Evolutionary conservation across 2,329 filamentous ascomycete species (phyloP), one percentile per base, ranked within the genome.

Genomic region (Epichloe scottii): DNA sequence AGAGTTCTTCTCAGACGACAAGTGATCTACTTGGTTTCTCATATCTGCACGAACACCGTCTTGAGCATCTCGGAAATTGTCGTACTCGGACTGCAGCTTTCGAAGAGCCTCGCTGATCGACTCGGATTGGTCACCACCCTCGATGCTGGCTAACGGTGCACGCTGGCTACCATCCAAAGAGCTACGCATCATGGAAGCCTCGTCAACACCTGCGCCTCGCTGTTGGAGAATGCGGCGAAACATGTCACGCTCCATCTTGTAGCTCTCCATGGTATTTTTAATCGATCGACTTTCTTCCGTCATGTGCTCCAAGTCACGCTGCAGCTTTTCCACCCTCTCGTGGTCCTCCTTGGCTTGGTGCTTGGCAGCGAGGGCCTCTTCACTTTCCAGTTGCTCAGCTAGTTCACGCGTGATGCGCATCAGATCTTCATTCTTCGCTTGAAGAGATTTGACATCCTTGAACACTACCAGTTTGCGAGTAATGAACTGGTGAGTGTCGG

Each of bases 221-320:
- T 93, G 87, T 58, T 91, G 87, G 33, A 96, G 78, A 73, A 97
- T 90, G 49, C 90, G 89, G 21, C 91, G 84, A 82, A 96, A 97
- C 81, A 96, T 96, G 64, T 98, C 91, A 55, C 93, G 84, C 70
- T 98, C 93, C 60, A 89, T 88, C 64, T 93, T 89, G 66, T 95
- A 95, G 65, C 88, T 95, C 71, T 95, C 88, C 56, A 89, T 87
- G 52, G 90, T 87, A 33, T 85, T 82, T 42, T 85, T 81, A 57
- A 95, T 84, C 12, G 86, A 86, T 58, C 84, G 81, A 49, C 95
- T 81, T 63, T 96, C 89, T 56, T 96, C 91, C 53, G 88, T 82
- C 66, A 91, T 66, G 47, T 85, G 82, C 57, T 84, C 77, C 23
- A 94, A 76, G 57, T 89, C 82, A 49, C 84, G 79, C 55, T 87